Base-by-base conservation (phyloP, 2,329 filamentous ascomycete genomes). In the Graphilbum ipis-grandicollis region DNA sequence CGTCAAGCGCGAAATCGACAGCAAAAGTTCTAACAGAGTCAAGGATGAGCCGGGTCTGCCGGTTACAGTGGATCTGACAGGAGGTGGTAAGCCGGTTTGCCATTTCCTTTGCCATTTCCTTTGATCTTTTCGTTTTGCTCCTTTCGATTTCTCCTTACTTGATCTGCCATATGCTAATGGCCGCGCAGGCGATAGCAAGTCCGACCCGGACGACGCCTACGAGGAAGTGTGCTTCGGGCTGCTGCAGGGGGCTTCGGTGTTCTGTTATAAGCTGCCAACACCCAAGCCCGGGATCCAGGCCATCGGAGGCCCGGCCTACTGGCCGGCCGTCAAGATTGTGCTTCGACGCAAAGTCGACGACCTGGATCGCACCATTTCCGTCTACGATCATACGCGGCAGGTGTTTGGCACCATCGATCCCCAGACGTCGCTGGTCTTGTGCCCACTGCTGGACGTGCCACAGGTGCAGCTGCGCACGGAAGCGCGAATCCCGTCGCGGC, bases 171-270 rank as follows among this genome's bases (percentile, higher is more conserved):
- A n/a, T n/a, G n/a, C n/a, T n/a, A n/a, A n/a, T n/a, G n/a, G n/a
- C n/a, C n/a, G n/a, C n/a, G n/a, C n/a, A n/a, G 22, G 5, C 8
- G 26, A 29, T 21, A 17, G 13, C 26, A 31, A 9, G 8, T 17
- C 46, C 19, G 71, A 79, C 9, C 54, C 75, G 13, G 64, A 66
- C 31, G 68, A 80, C 39, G 64, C 72, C 22, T 68, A 63, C 33
- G 66, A 75, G 17, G 74, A 83, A 48, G 78, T 92, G 4, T 92
- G 83, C 56, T 85, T 81, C 49, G 84, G 84, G 31, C 79, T 79
- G 56, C 56, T 92, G 17, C 75, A 83, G 38, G 68, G 66, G 15
- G 70, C 75, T 3, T 69, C 61, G 37, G 61, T 90, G 31, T 73
- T 76, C 43, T 79, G 77, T 42, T 66, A 72, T 47, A 59, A 63